phyloP scores from a whole-genome alignment of 2,329 filamentous ascomycete species.

The Graphium sp. region DNA sequence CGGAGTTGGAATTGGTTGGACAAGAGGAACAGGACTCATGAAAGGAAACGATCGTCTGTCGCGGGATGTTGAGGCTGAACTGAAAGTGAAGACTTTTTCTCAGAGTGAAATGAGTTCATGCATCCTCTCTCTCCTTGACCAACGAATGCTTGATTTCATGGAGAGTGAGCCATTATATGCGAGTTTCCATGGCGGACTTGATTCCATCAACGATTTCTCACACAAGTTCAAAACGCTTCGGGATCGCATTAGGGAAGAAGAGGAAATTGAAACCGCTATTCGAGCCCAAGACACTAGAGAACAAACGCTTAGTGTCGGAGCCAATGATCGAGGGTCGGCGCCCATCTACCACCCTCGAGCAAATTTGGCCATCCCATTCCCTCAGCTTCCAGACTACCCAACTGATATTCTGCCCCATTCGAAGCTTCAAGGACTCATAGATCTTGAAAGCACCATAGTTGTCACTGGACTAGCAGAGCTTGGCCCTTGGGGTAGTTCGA shows the following conservation, averaged over 20 bases:
- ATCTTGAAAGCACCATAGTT: slow-evolving; percentile 96
- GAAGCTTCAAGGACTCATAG: slow-evolving; percentile 91
- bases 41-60: slow-evolving; percentile 94
- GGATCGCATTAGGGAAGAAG: slow-evolving; percentile 88
- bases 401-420: slow-evolving; percentile 71
- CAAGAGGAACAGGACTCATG: slow-evolving; percentile 95
- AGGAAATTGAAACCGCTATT: slow-evolving; percentile 81
- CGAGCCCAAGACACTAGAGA: slow-evolving; percentile 92
- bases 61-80: slow-evolving; percentile 89
- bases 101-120: slow-evolving; percentile 99
- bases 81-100: slow-evolving; percentile 94
- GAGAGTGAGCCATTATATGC: slow-evolving; percentile 92
- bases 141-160: slow-evolving; percentile 84
- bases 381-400: slow-evolving; percentile 79
- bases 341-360: slow-evolving; percentile 84
- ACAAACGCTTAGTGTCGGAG: slow-evolving; percentile 93
- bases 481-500: slow-evolving; percentile 95
- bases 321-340: slow-evolving; percentile 80
- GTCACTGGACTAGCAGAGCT: slow-evolving; percentile 94
- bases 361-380: slow-evolving; percentile 97
- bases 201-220: slow-evolving; percentile 94
- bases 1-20: slow-evolving; percentile 97
- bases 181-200: slow-evolving; percentile 91
- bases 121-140: slow-evolving; percentile 86
- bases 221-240: slow-evolving; percentile 84